phyloP scores from a whole-genome alignment of 108 stramenopile genomes.

The Poteriospumella lacustris region DNA sequence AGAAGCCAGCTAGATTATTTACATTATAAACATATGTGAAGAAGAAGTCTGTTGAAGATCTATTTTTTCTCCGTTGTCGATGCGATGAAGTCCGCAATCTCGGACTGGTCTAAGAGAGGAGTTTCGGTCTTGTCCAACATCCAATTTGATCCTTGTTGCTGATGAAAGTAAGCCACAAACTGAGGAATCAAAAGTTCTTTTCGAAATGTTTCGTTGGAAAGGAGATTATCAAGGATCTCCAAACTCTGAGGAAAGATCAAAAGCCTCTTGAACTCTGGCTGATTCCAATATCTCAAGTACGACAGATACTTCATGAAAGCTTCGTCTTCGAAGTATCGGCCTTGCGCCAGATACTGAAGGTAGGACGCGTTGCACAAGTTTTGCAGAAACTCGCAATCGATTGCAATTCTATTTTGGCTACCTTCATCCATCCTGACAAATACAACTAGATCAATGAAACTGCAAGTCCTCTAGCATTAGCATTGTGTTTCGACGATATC shows the following conservation, averaged over 20 bases:
- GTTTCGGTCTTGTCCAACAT: too few species aligned
- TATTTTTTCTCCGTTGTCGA: too few species aligned
- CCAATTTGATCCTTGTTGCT: constrained; percentile 20
- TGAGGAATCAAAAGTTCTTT: neutral
- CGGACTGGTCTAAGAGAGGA: too few species aligned
- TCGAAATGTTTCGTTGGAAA: neutral
- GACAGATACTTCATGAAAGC: neutral
- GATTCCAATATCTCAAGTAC: constrained; percentile 20
- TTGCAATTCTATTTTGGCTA: neutral
- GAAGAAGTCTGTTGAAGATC: too few species aligned
- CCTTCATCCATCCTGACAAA: too few species aligned
- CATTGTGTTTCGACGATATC: too few species aligned
- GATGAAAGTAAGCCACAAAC: constrained; percentile 17
- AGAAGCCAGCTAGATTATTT: too few species aligned
- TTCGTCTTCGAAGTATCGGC: neutral
- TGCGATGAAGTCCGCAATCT: too few species aligned
- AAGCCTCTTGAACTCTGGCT: neutral
- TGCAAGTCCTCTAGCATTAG: too few species aligned
- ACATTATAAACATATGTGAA: too few species aligned
- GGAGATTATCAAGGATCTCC: neutral
- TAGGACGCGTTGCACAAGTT: constrained; percentile 5
- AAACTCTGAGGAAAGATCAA: constrained; percentile 14
- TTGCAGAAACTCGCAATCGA: constrained; percentile 26
- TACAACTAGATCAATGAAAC: too few species aligned
- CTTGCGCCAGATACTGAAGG: constrained; percentile 27